Percentiles rank a stretch among this genome's conserved stretches.
Evolutionary conservation across 2,329 filamentous ascomycete species (phyloP).

Genomic region (Ophidiomyces ophidiicola): DNA sequence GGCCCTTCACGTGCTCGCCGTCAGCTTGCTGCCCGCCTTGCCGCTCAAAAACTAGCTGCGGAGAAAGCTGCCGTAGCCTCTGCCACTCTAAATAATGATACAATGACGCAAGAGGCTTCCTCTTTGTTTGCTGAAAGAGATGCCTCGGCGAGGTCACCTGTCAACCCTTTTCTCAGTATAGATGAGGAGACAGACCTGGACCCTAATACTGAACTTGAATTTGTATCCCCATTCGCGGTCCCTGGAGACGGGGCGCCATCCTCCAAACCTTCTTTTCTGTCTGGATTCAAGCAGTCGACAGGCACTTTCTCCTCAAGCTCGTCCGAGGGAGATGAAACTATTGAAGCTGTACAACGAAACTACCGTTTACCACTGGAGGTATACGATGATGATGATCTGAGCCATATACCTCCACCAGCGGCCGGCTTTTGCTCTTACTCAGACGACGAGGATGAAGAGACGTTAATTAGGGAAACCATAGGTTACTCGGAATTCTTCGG

Average conservation of each 20-base stretch:
- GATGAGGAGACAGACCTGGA: constrained; percentile 5
- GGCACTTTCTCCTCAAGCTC: constrained; percentile 30
- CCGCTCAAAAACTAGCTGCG: constrained; percentile 57
- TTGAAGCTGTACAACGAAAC: constrained; percentile 30
- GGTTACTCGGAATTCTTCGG: constrained; percentile 56
- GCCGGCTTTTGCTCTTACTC: constrained; percentile 33
- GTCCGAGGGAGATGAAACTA: constrained; percentile 30
- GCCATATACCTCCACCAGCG: constrained; percentile 36
- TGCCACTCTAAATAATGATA: constrained; percentile 20
- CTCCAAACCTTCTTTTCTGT: constrained; percentile 26
- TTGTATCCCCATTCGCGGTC: constrained; percentile 5
- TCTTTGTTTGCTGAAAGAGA: neutral
- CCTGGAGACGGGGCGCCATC: constrained; percentile 7
- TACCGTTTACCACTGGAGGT: constrained; percentile 46
- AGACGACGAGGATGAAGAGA: constrained; percentile 43
- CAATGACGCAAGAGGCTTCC: constrained; percentile 16
- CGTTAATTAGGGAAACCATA: constrained; percentile 50
- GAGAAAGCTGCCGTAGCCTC: constrained; percentile 28
- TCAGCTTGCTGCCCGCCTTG: constrained; percentile 78
- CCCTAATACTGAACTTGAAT: constrained; percentile 7
- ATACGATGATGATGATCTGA: constrained; percentile 42
- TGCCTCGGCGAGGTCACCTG: neutral
- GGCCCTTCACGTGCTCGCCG: constrained; percentile 75
- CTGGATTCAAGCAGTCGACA: constrained; percentile 30
- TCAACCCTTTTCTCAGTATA: constrained; percentile 6